A percentile compares a stretch with the other conserved stretches of the same genome.
phyloP scores from a whole-genome alignment of 2,329 filamentous ascomycete species.

The Cordyceps fumosorosea region DNA sequence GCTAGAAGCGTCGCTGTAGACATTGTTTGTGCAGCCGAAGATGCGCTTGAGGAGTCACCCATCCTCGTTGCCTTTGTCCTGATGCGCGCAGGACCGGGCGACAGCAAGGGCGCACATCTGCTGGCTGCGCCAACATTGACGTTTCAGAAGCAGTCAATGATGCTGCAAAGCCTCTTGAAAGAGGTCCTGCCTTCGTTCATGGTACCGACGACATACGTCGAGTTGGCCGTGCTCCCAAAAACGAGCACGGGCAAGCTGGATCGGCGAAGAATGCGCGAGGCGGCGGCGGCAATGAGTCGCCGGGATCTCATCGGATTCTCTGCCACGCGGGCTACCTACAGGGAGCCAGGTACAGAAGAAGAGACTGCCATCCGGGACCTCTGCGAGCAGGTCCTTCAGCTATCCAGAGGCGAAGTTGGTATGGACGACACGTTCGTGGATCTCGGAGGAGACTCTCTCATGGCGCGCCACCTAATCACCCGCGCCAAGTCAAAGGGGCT shows the following conservation, averaged over 20 bases:
- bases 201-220: neutral
- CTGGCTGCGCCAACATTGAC: neutral
- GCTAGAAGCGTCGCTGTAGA: neutral
- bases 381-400: neutral
- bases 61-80: neutral
- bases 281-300: neutral
- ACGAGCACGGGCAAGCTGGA: conserved; percentile 6
- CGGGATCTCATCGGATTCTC: neutral
- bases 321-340: neutral
- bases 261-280: neutral
- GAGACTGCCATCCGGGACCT: neutral
- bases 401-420: neutral
- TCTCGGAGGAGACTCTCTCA: conserved; percentile 3
- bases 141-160: neutral
- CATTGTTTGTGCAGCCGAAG: neutral
- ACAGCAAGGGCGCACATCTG: neutral
- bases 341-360: neutral
- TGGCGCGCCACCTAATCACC: neutral
- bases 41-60: neutral
- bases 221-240: neutral
- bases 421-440: conserved; percentile 5
- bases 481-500: neutral
- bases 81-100: neutral
- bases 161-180: neutral
- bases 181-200: neutral